A percentile compares a stretch with the other conserved stretches of the same genome.
phyloP scores from a whole-genome alignment of 1,139 yeast genomes.

The Candida tetrigidarum region DNA sequence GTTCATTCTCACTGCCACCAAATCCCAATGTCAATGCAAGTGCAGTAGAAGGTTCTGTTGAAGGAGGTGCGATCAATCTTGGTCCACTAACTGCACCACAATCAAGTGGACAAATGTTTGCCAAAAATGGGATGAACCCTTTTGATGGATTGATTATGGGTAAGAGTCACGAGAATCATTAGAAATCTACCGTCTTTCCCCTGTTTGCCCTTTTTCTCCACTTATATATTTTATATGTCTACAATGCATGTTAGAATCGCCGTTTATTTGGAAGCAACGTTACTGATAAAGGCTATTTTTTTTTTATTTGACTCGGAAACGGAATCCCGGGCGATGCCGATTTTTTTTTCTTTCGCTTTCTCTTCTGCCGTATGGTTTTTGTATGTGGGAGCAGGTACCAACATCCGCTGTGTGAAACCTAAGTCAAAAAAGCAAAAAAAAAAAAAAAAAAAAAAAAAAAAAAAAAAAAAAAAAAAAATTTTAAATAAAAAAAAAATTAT shows the following conservation, averaged over 20 bases:
- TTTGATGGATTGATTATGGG: conserved; percentile 47
- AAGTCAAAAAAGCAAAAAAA: too few relatives aligned
- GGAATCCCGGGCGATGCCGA: background rate
- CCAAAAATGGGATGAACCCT: conserved; percentile 45
- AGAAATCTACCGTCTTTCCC: background rate
- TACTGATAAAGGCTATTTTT: background rate
- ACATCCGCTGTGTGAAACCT: too few relatives aligned
- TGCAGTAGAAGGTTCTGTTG: conserved; percentile 11
- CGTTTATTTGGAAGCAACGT: background rate
- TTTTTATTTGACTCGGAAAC: conserved; percentile 1
- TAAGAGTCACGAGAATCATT: conserved; percentile 12
- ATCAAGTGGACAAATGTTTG: conserved; percentile 38
- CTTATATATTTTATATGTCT: too few relatives aligned
- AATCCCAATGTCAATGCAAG: conserved; percentile 23
- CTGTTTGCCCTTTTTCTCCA: too few relatives aligned
- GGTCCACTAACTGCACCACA: conserved; percentile 40
- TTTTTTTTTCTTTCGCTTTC: background rate
- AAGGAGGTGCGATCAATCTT: background rate
- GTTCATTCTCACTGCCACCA: conserved; percentile 7
- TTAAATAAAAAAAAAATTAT: too few relatives aligned
- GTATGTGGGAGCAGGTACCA: too few relatives aligned
- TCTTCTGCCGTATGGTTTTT: conserved; percentile 1
- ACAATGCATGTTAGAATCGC: conserved; percentile 1
- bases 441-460: too few relatives aligned
- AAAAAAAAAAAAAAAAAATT: too few relatives aligned